A percentile compares a stretch with the other conserved stretches of the same genome.
Evolutionary conservation across 495 filamentous ascomycete species (phyloP).

Genomic region (Chaetomium fimeti): DNA sequence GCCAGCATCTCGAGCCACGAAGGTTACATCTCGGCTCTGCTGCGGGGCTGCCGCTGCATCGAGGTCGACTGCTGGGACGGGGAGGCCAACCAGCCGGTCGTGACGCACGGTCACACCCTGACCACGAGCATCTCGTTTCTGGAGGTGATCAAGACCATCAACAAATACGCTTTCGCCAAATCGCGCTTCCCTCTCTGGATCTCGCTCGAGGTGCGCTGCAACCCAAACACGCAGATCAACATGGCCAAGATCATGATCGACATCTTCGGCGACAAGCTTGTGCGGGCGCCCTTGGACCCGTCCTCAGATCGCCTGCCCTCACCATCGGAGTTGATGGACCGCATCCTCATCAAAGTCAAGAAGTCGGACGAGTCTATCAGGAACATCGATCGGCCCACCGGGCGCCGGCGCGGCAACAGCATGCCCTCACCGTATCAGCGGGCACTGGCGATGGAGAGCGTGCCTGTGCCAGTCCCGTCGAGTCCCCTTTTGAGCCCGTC

Average conservation of each 20-base stretch:
- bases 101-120: constrained; percentile 85
- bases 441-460: constrained; percentile 55
- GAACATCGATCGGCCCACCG: constrained; percentile 37
- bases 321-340: constrained; percentile 76
- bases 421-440: constrained; percentile 72
- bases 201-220: constrained; percentile 94
- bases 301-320: constrained; percentile 69
- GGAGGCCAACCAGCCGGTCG: constrained; percentile 75
- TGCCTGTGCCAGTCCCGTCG: constrained; percentile 51
- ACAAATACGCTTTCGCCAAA: constrained; percentile 83
- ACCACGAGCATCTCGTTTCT: constrained; percentile 82
- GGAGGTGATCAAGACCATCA: constrained; percentile 88
- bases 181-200: constrained; percentile 84
- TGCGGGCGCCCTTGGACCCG: constrained; percentile 69
- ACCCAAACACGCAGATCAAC: constrained; percentile 70
- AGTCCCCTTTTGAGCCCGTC: constrained; percentile 53
- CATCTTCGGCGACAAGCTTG: constrained; percentile 72
- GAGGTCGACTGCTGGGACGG: constrained; percentile 99
- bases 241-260: constrained; percentile 92
- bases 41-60: constrained; percentile 86
- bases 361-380: constrained; percentile 48
- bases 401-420: constrained; percentile 70
- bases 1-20: constrained; percentile 87
- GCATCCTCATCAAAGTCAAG: constrained; percentile 93
- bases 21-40: constrained; percentile 86